Evolutionary conservation across 805 yeast genomes (phyloP), one percentile per base, ranked within the genome.

Genomic region (Clavispora phyllophila): DNA sequence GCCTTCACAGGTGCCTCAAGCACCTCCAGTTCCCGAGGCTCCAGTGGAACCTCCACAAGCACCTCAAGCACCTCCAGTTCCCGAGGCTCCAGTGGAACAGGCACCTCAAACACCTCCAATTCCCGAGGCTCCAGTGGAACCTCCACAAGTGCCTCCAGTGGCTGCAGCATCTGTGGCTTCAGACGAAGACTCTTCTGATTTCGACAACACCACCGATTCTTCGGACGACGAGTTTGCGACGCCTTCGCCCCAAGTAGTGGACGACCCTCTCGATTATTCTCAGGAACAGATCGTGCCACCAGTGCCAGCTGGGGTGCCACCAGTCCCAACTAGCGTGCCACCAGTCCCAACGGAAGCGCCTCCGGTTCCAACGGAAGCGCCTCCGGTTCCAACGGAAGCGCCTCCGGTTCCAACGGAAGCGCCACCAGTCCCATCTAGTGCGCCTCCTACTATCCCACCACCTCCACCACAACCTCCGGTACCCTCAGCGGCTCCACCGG

Each of bases 301-400:
- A 15, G 13, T 29, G 15, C 33, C 33, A 9, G 8, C 20, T 2
- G 33, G 12, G 4, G 10, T 10, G 8, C 33, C 33, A 3, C 33
- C 33, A 15, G 20, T 29, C 15, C 33, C 33, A 7, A 9, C 20
- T 6, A 6, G 17, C 8, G 20, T 10, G 12, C 33, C 33, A 4
- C 33, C 33, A 5, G 12, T 27, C 9, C 31, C 31, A n/a, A 5
- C 31, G 4, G 31, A 9, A n/a, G 17, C 9, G 4, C 17, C 31
- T 4, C 31, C 15, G 9, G 20, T 29, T 29, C 33, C 33, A 29
- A 17, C 41, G 13, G 38, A 18, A 10, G 40, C 51, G 10, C 57
- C 56, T 10, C 37, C 56, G 9, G 44, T 54, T 10, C 62, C 62
- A 18, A 33, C 51, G 6, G 48, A 44, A 5, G 47, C 55, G 9